A percentile compares a stretch with the other conserved stretches of the same genome.
Evolutionary conservation across 1,139 yeast species (phyloP).

Genomic region (Candida frijolesensis): DNA sequence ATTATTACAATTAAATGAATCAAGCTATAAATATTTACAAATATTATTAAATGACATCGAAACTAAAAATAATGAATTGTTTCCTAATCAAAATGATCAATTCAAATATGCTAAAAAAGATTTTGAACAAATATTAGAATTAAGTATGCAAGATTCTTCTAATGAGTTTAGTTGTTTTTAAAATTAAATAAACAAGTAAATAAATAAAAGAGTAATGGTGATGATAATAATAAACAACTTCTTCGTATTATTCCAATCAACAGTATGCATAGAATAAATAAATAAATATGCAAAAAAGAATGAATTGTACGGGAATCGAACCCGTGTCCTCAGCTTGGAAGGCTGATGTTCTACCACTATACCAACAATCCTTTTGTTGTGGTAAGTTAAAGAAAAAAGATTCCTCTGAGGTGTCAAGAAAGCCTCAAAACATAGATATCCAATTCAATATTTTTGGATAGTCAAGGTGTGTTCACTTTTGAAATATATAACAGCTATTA

Average conservation of each 20-base stretch:
- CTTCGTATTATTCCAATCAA: too few relatives aligned
- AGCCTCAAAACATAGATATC: too few relatives aligned
- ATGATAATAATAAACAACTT: too few relatives aligned
- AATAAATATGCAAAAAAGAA: not conserved
- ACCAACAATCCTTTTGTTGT: conserved; percentile 1
- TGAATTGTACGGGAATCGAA: conserved; percentile 5
- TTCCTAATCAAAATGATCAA: conserved; percentile 11
- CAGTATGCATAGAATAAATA: too few relatives aligned
- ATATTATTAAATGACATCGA: conserved; percentile 35
- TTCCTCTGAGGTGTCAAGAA: too few relatives aligned
- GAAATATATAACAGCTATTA: too few relatives aligned
- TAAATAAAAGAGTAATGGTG: not conserved
- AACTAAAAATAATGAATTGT: conserved; percentile 24
- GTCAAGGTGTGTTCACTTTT: too few relatives aligned
- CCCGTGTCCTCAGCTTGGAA: conserved; percentile 6
- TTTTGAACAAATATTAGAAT: conserved; percentile 32
- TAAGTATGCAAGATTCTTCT: conserved; percentile 33
- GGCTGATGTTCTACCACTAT: conserved; percentile 5
- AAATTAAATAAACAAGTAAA: too few relatives aligned
- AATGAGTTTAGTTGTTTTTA: conserved; percentile 32
- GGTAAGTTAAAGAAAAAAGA: too few relatives aligned
- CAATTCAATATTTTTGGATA: too few relatives aligned
- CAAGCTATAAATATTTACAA: conserved; percentile 38
- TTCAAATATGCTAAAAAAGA: conserved; percentile 24
- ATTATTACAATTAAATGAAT: conserved; percentile 38